Evolutionary conservation across 83 land plant genomes (phyloP), one percentile per base, ranked within the genome.

Genomic region (Thuja plicata): DNA sequence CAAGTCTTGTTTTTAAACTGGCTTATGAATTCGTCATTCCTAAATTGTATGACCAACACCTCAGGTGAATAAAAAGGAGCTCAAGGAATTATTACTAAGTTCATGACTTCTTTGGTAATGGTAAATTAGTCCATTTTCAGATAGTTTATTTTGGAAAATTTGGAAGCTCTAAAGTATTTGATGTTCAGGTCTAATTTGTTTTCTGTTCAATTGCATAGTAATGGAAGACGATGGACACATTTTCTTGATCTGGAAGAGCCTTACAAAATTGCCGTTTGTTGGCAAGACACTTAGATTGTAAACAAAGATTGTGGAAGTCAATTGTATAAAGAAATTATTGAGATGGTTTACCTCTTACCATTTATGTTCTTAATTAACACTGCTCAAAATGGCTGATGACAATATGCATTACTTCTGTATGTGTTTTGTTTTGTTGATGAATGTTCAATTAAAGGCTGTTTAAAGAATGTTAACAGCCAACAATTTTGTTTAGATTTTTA

Each of bases 11-110:
- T 46, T 62, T 83, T 40, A 12, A 48, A n/a, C 54, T 82, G 13
- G 50, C 50, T 30, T 34, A 13, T 57, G 66, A 71, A 79, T 40
- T 3, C 38, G 32, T 30, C 37, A 32, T 12, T 41, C 45, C 55
- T 84, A 54, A 88, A 15, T 45, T 90, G 84, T 17, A 13, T 84
- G 32, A 27, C 24, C 38, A 52, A 84, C 30, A 84, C 24, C 54
- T 10, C 92, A 95, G 96, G 96, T 95, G 86, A 95, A 95, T 86
- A 95, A 95, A 87, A 95, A 93, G 77, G 95, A 93, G 34, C 81
- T 95, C 82, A 93, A 93, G 93, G 90, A 91, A 87, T 60, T 88
- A 88, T 83, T 94, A 52, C 86, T 50, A 52, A 48, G 21, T 84
- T 57, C 86, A 34, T 84, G 86, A 84, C 57, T 52, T 35, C 62